phyloP scores from a whole-genome alignment of 2,329 filamentous ascomycete species.

The Pestalotiopsis sp. region DNA sequence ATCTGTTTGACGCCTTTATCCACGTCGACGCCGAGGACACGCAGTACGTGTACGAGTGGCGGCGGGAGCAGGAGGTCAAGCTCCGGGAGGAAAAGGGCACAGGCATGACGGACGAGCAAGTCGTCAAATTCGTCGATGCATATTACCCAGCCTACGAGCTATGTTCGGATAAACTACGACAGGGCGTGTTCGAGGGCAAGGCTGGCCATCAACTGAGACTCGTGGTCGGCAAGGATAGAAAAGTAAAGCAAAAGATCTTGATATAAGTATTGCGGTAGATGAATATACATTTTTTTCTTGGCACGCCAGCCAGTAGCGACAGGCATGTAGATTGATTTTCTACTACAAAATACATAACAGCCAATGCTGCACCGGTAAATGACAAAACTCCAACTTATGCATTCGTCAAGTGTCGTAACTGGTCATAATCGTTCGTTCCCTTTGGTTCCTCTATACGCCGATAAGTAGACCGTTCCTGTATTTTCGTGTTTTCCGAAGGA shows the following conservation, averaged over 20 bases:
- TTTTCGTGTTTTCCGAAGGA: background rate
- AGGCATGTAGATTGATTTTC: background rate
- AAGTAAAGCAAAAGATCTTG: constrained; percentile 55
- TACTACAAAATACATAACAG: background rate
- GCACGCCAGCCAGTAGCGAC: background rate
- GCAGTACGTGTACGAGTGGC: constrained; percentile 81
- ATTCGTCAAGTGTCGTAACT: background rate
- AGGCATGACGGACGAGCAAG: constrained; percentile 82
- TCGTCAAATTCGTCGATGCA: constrained; percentile 69
- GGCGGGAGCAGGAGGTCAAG: constrained; percentile 74
- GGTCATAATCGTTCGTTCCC: constrained; percentile 3
- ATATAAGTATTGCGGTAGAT: constrained; percentile 36
- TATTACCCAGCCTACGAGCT: constrained; percentile 75
- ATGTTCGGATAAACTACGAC: constrained; percentile 59
- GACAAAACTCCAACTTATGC: constrained; percentile 13
- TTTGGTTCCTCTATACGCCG: background rate
- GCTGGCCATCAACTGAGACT: constrained; percentile 60
- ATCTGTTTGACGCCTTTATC: constrained; percentile 53
- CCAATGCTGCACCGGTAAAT: background rate
- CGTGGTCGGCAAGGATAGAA: constrained; percentile 60
- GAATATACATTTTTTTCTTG: background rate
- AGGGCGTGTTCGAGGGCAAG: constrained; percentile 53
- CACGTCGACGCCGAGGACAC: constrained; percentile 70
- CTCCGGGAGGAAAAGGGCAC: constrained; percentile 66
- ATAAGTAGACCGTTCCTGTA: background rate